Percentiles rank a stretch among this genome's conserved stretches.
phyloP scores from a whole-genome alignment of 1,284 basidiomycete genomes.

The Puccinia triticina region DNA sequence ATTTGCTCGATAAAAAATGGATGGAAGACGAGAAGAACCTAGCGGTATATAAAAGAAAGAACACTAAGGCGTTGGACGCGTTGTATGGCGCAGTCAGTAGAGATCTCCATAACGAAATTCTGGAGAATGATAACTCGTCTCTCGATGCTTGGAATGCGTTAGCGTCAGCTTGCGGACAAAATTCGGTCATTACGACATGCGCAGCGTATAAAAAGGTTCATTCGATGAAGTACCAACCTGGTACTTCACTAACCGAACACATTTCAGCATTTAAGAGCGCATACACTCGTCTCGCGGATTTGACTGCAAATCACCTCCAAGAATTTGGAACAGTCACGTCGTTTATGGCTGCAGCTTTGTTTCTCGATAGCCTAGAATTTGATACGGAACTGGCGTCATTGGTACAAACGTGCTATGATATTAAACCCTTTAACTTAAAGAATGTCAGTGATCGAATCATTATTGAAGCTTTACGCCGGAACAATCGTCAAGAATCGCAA shows the following conservation, averaged over 20 bases:
- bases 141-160: not conserved
- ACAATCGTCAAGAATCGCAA: not conserved
- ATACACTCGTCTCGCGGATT: too few species aligned
- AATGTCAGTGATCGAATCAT: not conserved
- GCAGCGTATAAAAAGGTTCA: not conserved
- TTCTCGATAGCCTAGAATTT: not conserved
- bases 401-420: slow-evolving; percentile 5
- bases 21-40: not conserved
- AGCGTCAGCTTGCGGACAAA: not conserved
- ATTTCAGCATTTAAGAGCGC: not conserved
- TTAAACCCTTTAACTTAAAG: slow-evolving; percentile 13
- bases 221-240: not conserved
- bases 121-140: not conserved
- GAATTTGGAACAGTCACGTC: not conserved
- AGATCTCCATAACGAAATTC: not conserved
- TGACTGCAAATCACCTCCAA: not conserved
- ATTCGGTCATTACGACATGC: not conserved
- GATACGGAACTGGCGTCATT: not conserved
- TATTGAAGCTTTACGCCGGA: not conserved
- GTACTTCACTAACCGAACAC: not conserved
- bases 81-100: not conserved
- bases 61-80: not conserved
- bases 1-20: not conserved
- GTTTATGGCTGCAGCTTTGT: slow-evolving; percentile 2
- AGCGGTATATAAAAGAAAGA: not conserved